These are phyloP conservation scores for Rhizopogon vinicolor DNA, from an alignment of 768 basidiomycete species.

Conservation along the genomic window DNA sequence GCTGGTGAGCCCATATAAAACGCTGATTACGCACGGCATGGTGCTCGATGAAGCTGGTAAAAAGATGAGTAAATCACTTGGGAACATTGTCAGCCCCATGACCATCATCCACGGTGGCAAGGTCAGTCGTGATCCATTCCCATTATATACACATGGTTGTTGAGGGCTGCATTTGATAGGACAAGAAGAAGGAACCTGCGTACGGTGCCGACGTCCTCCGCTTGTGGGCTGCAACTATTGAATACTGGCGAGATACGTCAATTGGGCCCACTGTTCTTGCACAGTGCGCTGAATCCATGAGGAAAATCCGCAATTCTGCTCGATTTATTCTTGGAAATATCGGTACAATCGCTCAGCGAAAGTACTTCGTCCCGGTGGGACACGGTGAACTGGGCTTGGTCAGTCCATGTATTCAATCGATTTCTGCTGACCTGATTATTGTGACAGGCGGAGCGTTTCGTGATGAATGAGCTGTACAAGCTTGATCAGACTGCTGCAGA, in stretches of 20 bases:
- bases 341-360: constrained; percentile 22
- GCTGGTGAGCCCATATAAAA: constrained; percentile 55
- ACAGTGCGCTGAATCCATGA: constrained; percentile 68
- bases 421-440: no score
- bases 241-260: constrained; percentile 85
- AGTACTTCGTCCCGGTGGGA: constrained; percentile 6
- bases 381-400: constrained; percentile 60
- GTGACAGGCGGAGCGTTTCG: no score
- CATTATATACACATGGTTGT: not conserved
- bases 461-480: no score
- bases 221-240: constrained; percentile 88
- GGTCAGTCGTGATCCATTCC: constrained; percentile 36
- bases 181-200: constrained; percentile 65
- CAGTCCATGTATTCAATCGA: constrained; percentile 18
- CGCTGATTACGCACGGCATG: constrained; percentile 94
- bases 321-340: constrained; percentile 86
- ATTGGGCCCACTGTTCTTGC: constrained; percentile 76
- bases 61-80: constrained; percentile 97
- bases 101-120: constrained; percentile 73
- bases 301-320: constrained; percentile 83
- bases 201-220: constrained; percentile 87
- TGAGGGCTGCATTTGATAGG: constrained; percentile 30
- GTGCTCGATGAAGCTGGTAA: constrained; percentile 85
- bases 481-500: no score
- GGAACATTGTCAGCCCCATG: constrained; percentile 86